A percentile compares a stretch with the other conserved stretches of the same genome.
phyloP scores from a whole-genome alignment of 768 basidiomycete genomes.

The Aureoboletus auriporus region DNA sequence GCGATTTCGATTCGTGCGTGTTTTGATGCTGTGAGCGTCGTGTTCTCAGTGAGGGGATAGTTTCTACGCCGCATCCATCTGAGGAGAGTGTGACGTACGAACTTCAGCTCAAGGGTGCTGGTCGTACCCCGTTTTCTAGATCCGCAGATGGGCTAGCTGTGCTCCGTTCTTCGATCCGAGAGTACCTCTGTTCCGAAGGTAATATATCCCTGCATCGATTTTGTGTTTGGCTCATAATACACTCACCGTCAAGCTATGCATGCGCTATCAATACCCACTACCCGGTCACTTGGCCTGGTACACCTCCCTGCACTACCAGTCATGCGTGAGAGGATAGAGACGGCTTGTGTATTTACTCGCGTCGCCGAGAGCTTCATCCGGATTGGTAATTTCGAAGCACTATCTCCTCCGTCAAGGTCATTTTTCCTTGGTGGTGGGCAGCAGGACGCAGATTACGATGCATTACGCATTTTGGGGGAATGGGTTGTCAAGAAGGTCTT shows the following conservation, averaged over 20 bases:
- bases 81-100: conserved; percentile 62
- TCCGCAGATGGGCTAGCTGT: conserved; percentile 94
- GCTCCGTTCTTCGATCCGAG: conserved; percentile 88
- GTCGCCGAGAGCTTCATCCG: conserved; percentile 89
- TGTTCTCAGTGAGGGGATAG: conserved; percentile 33
- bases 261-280: conserved; percentile 86
- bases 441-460: conserved; percentile 71
- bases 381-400: conserved; percentile 86
- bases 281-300: conserved; percentile 79
- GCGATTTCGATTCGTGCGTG: conserved; percentile 79
- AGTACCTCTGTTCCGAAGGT: conserved; percentile 92
- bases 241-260: conserved; percentile 48
- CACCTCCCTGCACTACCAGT: conserved; percentile 73
- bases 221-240: conserved; percentile 33
- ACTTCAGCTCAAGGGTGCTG: conserved; percentile 92
- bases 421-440: conserved; percentile 78
- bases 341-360: conserved; percentile 71
- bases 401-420: conserved; percentile 61
- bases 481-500: conserved; percentile 69
- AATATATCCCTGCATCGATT: background rate
- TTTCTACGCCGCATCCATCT: conserved; percentile 71
- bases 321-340: conserved; percentile 67
- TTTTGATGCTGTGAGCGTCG: background rate
- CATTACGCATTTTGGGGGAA: conserved; percentile 66
- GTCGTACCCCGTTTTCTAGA: conserved; percentile 91